phyloP scores from a whole-genome alignment of 2,329 filamentous ascomycete species.

The Fonsecaea pedrosoi region DNA sequence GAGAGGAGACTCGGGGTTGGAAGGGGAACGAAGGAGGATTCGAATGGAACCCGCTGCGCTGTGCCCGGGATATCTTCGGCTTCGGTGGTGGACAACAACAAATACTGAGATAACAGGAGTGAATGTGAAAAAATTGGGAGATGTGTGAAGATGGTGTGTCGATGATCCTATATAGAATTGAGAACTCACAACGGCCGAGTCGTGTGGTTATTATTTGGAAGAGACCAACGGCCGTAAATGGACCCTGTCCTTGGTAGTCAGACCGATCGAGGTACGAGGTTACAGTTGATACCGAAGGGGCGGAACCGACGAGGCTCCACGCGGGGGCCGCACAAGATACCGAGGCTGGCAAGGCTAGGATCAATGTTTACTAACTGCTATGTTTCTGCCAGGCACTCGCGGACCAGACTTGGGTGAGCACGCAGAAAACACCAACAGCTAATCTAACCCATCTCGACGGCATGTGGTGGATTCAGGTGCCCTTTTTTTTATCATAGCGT shows the following conservation, averaged over 20 bases:
- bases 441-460: background rate
- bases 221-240: conserved; percentile 12
- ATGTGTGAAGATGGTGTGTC: background rate
- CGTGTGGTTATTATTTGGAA: background rate
- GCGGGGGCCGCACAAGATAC: background rate
- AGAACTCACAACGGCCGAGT: conserved; percentile 12
- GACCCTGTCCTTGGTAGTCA: background rate
- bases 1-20: background rate
- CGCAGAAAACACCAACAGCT: too few relatives aligned
- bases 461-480: background rate
- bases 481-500: background rate
- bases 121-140: background rate
- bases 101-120: background rate
- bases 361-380: background rate
- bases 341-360: conserved; percentile 18
- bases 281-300: background rate
- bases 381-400: background rate
- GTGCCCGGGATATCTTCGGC: too few relatives aligned
- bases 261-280: too few relatives aligned
- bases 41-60: too few relatives aligned
- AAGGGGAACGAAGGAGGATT: background rate
- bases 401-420: too few relatives aligned
- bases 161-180: background rate
- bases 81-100: background rate
- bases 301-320: conserved; percentile 16